Percentiles rank a stretch among this genome's conserved stretches.
Evolutionary conservation across 2,329 filamentous ascomycete genomes (phyloP).

Genomic region (Diaporthe velutina): DNA sequence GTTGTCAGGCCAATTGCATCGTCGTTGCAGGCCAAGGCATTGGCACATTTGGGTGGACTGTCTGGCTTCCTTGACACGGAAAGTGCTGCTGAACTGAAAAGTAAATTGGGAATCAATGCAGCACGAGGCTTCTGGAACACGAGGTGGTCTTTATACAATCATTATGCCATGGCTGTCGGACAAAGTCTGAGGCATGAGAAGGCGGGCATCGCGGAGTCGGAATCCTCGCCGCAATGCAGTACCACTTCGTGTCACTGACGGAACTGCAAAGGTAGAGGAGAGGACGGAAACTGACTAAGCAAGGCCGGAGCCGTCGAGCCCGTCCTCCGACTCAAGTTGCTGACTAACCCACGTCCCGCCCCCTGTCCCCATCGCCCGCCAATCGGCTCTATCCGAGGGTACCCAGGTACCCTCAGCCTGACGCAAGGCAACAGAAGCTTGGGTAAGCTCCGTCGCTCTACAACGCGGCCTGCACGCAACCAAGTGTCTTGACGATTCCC

Average conservation of each 20-base stretch:
- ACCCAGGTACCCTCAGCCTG: conserved; percentile 26
- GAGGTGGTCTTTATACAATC: conserved; percentile 9
- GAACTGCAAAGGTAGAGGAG: not conserved
- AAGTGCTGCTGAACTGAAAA: not conserved
- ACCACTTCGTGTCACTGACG: not conserved
- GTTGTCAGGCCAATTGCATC: not conserved
- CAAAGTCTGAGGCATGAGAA: not conserved
- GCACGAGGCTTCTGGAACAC: not conserved
- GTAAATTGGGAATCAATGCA: not conserved
- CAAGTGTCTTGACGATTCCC: conserved; percentile 7
- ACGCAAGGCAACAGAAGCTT: conserved; percentile 53
- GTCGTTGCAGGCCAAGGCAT: not conserved
- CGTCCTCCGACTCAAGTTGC: not conserved
- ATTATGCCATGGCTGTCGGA: not conserved
- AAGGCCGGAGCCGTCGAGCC: not conserved
- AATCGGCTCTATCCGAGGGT: not conserved
- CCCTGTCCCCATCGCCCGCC: not conserved
- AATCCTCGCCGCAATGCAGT: not conserved
- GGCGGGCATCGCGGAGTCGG: conserved; percentile 11
- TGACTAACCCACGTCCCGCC: not conserved
- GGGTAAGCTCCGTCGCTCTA: conserved; percentile 49
- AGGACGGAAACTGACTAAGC: not conserved
- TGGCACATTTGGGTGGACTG: not conserved
- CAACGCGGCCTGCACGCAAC: conserved; percentile 24
- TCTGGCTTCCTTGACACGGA: not conserved